Evolutionary conservation across 2,329 filamentous ascomycete species (phyloP).

Genomic region (Clonostachys sp.): DNA sequence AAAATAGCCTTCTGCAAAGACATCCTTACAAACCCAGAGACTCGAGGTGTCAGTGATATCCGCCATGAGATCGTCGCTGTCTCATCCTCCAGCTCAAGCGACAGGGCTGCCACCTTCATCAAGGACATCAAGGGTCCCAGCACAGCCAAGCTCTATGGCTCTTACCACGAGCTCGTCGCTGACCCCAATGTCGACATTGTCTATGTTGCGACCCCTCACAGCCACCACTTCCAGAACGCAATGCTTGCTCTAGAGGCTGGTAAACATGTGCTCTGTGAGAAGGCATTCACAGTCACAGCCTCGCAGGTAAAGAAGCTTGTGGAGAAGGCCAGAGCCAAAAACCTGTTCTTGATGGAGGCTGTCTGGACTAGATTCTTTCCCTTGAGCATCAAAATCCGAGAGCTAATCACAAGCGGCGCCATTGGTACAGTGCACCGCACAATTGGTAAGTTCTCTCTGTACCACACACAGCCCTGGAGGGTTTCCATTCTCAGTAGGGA

Average conservation of each 20-base stretch:
- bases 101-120: constrained; percentile 69
- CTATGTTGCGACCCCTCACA: constrained; percentile 88
- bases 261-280: constrained; percentile 89
- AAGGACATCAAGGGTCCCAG: constrained; percentile 63
- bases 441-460: constrained; percentile 29
- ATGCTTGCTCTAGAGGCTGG: constrained; percentile 80
- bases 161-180: constrained; percentile 75
- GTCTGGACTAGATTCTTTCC: constrained; percentile 92
- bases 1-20: constrained; percentile 67
- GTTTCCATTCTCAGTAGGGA: neutral
- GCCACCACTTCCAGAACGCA: constrained; percentile 87
- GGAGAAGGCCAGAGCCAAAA: constrained; percentile 67
- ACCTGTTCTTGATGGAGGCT: constrained; percentile 76
- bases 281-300: constrained; percentile 82
- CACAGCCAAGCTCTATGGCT: constrained; percentile 69
- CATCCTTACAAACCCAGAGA: constrained; percentile 67
- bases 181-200: constrained; percentile 79
- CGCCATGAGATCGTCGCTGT: constrained; percentile 75
- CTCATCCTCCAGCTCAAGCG: constrained; percentile 70
- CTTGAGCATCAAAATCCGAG: constrained; percentile 68
- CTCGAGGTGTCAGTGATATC: constrained; percentile 67
- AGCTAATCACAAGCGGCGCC: constrained; percentile 51
- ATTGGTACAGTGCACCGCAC: constrained; percentile 60
- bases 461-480: neutral
- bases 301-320: constrained; percentile 69